phyloP scores from a whole-genome alignment of 73 alveolate genomes.

The Urostyla sp. region DNA sequence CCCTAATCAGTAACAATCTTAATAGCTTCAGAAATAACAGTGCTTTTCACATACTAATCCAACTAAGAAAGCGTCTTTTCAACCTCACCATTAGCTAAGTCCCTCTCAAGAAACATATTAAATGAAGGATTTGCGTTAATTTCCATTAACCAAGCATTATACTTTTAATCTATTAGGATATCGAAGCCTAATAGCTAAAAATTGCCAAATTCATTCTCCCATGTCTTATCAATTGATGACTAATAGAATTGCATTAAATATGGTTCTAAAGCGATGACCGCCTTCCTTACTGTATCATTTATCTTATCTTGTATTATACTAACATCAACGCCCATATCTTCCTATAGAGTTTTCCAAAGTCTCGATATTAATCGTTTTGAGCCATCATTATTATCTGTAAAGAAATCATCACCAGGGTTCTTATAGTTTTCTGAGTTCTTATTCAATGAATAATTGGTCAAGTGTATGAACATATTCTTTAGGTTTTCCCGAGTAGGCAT shows the following conservation, averaged over 20 bases:
- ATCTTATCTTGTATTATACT: slow-evolving; percentile 35
- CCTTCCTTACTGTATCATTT: slow-evolving; percentile 58
- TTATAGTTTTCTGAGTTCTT: slow-evolving; percentile 64
- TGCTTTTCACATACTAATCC: slow-evolving; percentile 63
- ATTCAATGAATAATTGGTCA: slow-evolving; percentile 76
- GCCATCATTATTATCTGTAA: slow-evolving; percentile 25
- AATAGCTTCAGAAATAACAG: slow-evolving; percentile 50
- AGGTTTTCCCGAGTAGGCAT: slow-evolving; percentile 65
- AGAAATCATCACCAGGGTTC: slow-evolving; percentile 46
- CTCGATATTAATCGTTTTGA: slow-evolving; percentile 50
- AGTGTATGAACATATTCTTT: slow-evolving; percentile 67
- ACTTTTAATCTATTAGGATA: slow-evolving; percentile 56
- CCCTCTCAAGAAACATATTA: slow-evolving; percentile 70
- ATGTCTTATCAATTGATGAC: slow-evolving; percentile 2
- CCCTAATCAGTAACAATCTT: slow-evolving; percentile 28
- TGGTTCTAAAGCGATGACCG: slow-evolving; percentile 66
- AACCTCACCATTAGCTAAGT: slow-evolving; percentile 60
- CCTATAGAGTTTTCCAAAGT: slow-evolving; percentile 41
- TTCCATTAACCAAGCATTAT: slow-evolving; percentile 69
- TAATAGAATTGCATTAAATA: slow-evolving; percentile 49
- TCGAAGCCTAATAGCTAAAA: slow-evolving; percentile 64
- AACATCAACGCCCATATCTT: slow-evolving; percentile 53
- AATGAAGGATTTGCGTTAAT: slow-evolving; percentile 65
- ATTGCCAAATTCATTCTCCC: too few relatives aligned
- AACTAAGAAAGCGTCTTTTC: slow-evolving; percentile 54